phyloP scores from a whole-genome alignment of 2,329 filamentous ascomycete genomes.

The Canariomyces notabilis region DNA sequence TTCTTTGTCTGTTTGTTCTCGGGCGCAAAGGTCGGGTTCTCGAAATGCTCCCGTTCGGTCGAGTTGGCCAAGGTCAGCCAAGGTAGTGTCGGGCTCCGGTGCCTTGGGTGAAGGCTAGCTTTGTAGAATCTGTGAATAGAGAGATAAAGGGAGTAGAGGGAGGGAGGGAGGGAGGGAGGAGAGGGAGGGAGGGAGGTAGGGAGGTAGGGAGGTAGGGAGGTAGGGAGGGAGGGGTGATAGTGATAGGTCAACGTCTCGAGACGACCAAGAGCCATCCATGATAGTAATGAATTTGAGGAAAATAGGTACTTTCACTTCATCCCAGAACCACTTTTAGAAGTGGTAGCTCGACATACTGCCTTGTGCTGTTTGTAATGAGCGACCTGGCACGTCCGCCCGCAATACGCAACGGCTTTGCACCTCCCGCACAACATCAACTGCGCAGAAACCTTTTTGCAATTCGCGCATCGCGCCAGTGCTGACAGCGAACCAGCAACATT shows the following conservation, averaged over 20 bases:
- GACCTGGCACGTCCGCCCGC: slow-evolving; percentile 30
- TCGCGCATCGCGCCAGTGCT: slow-evolving; percentile 17
- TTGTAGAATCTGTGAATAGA: no score
- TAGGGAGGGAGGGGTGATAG: not conserved
- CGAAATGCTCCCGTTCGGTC: no score
- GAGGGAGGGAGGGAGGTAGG: not conserved
- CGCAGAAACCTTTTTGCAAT: slow-evolving; percentile 27
- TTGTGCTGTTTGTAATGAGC: slow-evolving; percentile 31
- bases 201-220: not conserved
- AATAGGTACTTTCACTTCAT: slow-evolving; percentile 2
- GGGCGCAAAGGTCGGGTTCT: no score
- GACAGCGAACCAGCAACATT: slow-evolving; percentile 5
- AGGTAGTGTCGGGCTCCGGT: no score
- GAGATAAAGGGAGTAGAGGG: not conserved
- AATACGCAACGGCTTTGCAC: slow-evolving; percentile 30
- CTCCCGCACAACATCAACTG: slow-evolving; percentile 31
- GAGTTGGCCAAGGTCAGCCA: no score
- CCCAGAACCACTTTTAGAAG: not conserved
- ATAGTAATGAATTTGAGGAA: not conserved
- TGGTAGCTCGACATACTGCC: slow-evolving; percentile 23
- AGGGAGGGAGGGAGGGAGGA: not conserved
- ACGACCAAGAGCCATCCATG: not conserved
- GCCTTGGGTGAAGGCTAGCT: no score
- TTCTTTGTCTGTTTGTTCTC: no score
- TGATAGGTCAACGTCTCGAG: not conserved